Percentiles rank a stretch among this genome's conserved stretches.
Conservation (phyloP, 371 early-diverging fungal species). For the Rhizopus stolonifer region DNA sequence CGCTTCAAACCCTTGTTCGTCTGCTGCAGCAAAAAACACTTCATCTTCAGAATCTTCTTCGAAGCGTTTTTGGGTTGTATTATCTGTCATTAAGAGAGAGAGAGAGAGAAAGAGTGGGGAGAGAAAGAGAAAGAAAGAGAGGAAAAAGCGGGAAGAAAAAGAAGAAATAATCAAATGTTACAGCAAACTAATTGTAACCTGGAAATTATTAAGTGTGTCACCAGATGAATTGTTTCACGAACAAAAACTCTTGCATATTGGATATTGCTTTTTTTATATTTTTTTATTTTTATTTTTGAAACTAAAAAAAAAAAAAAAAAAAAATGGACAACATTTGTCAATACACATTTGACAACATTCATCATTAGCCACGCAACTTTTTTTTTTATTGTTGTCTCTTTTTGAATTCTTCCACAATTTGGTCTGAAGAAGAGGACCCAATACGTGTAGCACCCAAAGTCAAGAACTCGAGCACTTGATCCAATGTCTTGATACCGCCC, state of each 20-base stretch:
- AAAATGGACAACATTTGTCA: no score
- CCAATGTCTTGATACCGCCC: slow-evolving; percentile 63
- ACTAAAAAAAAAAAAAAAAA: no score
- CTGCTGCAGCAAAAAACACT: not conserved
- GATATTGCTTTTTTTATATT: not conserved
- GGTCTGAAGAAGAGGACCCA: slow-evolving; percentile 60
- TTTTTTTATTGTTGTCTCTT: slow-evolving; percentile 5
- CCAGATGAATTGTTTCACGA: no score
- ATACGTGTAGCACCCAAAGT: slow-evolving; percentile 62
- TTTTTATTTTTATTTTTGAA: no score
- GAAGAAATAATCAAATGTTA: not conserved
- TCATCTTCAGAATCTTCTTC: not conserved
- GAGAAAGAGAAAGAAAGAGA: not conserved
- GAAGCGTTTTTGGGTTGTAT: no score
- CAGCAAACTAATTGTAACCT: not conserved
- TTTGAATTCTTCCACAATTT: slow-evolving; percentile 62
- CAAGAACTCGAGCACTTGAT: slow-evolving; percentile 58
- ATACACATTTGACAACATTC: no score
- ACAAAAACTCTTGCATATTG: no score
- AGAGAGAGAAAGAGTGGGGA: not conserved
- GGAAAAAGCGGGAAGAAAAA: not conserved
- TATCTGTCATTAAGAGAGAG: not conserved
- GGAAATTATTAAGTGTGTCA: no score
- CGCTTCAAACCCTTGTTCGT: not conserved
- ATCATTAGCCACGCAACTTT: no score